Percentiles rank a stretch among this genome's conserved stretches.
phyloP scores from a whole-genome alignment of 1,284 basidiomycete species.

The Ustilago hordei region DNA sequence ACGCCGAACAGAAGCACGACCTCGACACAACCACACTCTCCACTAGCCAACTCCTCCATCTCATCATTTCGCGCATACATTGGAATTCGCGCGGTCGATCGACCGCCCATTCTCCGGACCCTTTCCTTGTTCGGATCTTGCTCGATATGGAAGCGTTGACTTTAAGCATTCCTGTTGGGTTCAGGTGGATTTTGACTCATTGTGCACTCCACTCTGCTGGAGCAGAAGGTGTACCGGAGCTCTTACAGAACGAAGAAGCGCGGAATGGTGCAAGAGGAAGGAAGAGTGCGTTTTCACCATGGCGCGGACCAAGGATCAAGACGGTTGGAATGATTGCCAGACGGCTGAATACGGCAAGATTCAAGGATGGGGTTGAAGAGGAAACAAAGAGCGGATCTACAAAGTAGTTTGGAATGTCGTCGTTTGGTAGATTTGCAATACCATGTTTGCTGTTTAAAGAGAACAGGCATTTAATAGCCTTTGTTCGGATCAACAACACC shows the following conservation, averaged over 20 bases:
- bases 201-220: background rate
- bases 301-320: constrained; percentile 31
- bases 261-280: background rate
- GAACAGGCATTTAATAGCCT: constrained; percentile 24
- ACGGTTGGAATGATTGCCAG: constrained; percentile 29
- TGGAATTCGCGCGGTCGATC: constrained; percentile 35
- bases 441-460: background rate
- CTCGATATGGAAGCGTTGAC: constrained; percentile 37
- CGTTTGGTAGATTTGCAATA: background rate
- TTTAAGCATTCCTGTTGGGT: constrained; percentile 32
- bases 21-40: background rate
- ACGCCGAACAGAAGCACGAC: background rate
- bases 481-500: constrained; percentile 25
- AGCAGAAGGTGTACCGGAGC: background rate
- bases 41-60: constrained; percentile 8
- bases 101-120: constrained; percentile 23
- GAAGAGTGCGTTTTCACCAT: constrained; percentile 18
- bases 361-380: background rate
- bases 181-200: constrained; percentile 32
- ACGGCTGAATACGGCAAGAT: constrained; percentile 4
- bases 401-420: background rate
- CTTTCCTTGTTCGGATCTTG: constrained; percentile 34
- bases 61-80: constrained; percentile 11
- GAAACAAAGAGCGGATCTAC: background rate
- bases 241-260: constrained; percentile 11